Percentiles rank a stretch among this genome's conserved stretches.
Evolutionary conservation across 257 asterid species (phyloP).

Genomic region (Perilla frutescens): DNA sequence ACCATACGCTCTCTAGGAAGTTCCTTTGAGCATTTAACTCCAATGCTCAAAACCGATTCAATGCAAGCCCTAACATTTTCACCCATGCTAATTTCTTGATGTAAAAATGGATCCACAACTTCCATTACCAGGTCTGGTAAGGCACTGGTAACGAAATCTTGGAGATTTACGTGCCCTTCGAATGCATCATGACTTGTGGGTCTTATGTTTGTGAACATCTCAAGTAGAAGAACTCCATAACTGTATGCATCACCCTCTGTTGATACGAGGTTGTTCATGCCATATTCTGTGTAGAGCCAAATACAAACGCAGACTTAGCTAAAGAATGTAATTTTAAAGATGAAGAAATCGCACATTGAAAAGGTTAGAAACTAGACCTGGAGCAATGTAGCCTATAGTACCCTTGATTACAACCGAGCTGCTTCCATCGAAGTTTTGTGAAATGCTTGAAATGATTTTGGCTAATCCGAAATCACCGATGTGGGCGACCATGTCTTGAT

Average conservation of each 20-base stretch:
- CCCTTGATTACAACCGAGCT: slow-evolving; percentile 32
- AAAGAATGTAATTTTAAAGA: too few species aligned
- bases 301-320: too few species aligned
- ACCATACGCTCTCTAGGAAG: background rate
- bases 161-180: background rate
- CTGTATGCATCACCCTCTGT: slow-evolving; percentile 2
- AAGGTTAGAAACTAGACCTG: slow-evolving; percentile 17
- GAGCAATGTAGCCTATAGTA: slow-evolving; percentile 21
- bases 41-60: background rate
- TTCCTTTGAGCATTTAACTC: background rate
- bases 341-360: too few species aligned
- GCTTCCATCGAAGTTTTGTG: background rate
- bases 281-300: background rate
- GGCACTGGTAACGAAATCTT: background rate
- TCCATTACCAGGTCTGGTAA: background rate
- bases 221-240: background rate
- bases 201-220: slow-evolving; percentile 2
- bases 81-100: background rate
- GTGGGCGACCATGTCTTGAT: slow-evolving; percentile 5
- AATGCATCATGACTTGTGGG: background rate
- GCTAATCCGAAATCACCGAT: slow-evolving; percentile 30
- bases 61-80: background rate
- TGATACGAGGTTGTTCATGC: background rate
- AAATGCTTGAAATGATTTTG: slow-evolving; percentile 25
- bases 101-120: background rate